A percentile compares a stretch with the other conserved stretches of the same genome.
phyloP scores from a whole-genome alignment of 345 rosid species.

The Arabis alpina region DNA sequence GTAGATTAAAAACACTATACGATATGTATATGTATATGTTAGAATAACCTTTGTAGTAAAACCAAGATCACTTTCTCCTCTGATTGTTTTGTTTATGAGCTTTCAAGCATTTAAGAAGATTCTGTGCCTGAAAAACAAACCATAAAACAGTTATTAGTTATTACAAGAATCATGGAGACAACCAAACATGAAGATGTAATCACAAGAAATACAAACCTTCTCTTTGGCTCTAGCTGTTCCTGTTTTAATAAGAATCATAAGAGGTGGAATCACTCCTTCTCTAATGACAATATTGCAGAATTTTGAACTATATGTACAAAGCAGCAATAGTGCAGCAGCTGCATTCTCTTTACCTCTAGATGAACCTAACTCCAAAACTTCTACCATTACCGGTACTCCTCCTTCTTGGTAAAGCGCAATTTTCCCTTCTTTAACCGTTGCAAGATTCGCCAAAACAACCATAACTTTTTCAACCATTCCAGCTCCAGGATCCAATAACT shows the following conservation, averaged over 20 bases:
- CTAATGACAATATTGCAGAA: slow-evolving; percentile 74
- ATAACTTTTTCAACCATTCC: slow-evolving; percentile 98
- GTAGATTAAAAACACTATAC: too few relatives aligned
- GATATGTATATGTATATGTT: not conserved
- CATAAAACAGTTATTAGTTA: slow-evolving; percentile 6
- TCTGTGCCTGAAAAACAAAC: slow-evolving; percentile 66
- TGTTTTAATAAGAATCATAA: slow-evolving; percentile 80
- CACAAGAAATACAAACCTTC: slow-evolving; percentile 54
- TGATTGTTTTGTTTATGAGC: slow-evolving; percentile 62
- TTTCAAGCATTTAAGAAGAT: slow-evolving; percentile 69
- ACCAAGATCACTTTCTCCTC: slow-evolving; percentile 56
- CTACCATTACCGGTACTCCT: slow-evolving; percentile 85
- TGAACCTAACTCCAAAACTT: slow-evolving; percentile 95
- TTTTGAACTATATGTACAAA: slow-evolving; percentile 63
- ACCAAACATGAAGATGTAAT: slow-evolving; percentile 6
- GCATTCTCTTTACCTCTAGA: slow-evolving; percentile 94
- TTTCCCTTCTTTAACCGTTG: slow-evolving; percentile 78
- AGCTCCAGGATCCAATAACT: slow-evolving; percentile 86
- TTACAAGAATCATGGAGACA: not conserved
- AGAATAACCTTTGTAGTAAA: slow-evolving; percentile 11
- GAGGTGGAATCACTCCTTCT: slow-evolving; percentile 95
- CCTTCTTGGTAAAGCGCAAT: slow-evolving; percentile 74
- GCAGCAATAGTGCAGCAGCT: slow-evolving; percentile 87
- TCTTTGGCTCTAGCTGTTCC: slow-evolving; percentile 95
- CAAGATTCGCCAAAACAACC: slow-evolving; percentile 90